These are phyloP conservation scores for Ophiostoma piceae DNA, from an alignment of 2,329 filamentous ascomycete species.

Conservation along the genomic window DNA sequence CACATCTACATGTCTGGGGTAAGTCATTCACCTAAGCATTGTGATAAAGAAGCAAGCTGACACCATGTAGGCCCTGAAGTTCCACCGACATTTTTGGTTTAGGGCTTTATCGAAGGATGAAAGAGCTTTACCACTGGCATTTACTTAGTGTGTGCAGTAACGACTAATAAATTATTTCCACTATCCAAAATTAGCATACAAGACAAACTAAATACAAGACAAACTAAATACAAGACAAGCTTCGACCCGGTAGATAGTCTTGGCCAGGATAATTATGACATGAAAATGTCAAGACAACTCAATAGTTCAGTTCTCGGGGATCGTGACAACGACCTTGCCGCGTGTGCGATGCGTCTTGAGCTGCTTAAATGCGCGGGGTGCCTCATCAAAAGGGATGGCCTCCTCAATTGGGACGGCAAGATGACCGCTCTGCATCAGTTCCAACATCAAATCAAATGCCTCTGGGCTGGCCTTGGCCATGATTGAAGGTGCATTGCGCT, in stretches of 20 bases:
- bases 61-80: slow-evolving; percentile 23
- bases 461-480: slow-evolving; percentile 21
- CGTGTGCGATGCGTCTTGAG: slow-evolving; percentile 21
- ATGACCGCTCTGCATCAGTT: slow-evolving; percentile 31
- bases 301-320: slow-evolving; percentile 14
- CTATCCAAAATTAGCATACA: not conserved
- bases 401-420: slow-evolving; percentile 30
- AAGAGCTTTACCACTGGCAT: not conserved
- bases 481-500: slow-evolving; percentile 19
- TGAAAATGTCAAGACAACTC: not conserved
- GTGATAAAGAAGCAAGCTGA: not conserved
- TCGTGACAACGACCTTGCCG: slow-evolving; percentile 31
- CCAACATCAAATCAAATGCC: slow-evolving; percentile 24
- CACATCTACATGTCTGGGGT: slow-evolving; percentile 45
- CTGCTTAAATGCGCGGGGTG: slow-evolving; percentile 29
- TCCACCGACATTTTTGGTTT: slow-evolving; percentile 25
- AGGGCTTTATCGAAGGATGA: not conserved
- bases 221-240: not conserved
- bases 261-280: not conserved
- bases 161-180: not conserved
- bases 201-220: not conserved
- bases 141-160: not conserved
- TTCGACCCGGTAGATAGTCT: not conserved
- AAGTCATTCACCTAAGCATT: not conserved
- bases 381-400: slow-evolving; percentile 28